Evolutionary conservation across 352 stramenopile species (phyloP).

Genomic region (Phytophthora sojae): DNA sequence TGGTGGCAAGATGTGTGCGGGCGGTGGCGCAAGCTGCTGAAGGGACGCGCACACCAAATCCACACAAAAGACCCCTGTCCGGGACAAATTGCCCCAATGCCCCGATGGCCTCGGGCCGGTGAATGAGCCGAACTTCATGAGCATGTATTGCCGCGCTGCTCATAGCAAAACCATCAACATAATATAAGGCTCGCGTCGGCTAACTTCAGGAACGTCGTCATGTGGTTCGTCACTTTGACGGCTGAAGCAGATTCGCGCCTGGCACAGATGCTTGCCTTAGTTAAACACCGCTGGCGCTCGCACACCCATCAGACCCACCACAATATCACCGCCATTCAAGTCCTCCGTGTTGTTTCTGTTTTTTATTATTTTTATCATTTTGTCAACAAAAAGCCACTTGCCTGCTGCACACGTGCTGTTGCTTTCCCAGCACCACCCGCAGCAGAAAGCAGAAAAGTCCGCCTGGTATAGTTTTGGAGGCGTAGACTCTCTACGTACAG

Average conservation of each 20-base stretch:
- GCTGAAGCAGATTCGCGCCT: background rate
- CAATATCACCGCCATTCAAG: no score
- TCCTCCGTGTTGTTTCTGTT: background rate
- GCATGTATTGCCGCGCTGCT: no score
- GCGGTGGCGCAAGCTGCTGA: constrained; percentile 19
- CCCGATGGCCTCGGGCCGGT: no score
- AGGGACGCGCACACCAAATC: constrained; percentile 19
- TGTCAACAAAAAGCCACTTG: constrained; percentile 25
- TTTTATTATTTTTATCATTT: constrained; percentile 11
- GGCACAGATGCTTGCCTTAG: background rate
- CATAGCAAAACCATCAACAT: no score
- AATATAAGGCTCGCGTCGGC: no score
- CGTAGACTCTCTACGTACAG: constrained; percentile 18
- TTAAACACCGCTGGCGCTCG: background rate
- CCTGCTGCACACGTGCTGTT: constrained; percentile 5
- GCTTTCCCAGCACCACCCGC: constrained; percentile 15
- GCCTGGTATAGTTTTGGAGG: background rate
- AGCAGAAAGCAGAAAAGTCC: constrained; percentile 17
- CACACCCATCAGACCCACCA: no score
- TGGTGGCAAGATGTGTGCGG: constrained; percentile 11
- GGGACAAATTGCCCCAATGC: background rate
- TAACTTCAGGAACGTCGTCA: constrained; percentile 18
- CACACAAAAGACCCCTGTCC: constrained; percentile 4
- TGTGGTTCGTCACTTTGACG: constrained; percentile 10
- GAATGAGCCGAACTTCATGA: no score